Percentiles rank a stretch among this genome's conserved stretches.
phyloP scores from a whole-genome alignment of 768 basidiomycete species.

The Dacryopinax primogenitus region DNA sequence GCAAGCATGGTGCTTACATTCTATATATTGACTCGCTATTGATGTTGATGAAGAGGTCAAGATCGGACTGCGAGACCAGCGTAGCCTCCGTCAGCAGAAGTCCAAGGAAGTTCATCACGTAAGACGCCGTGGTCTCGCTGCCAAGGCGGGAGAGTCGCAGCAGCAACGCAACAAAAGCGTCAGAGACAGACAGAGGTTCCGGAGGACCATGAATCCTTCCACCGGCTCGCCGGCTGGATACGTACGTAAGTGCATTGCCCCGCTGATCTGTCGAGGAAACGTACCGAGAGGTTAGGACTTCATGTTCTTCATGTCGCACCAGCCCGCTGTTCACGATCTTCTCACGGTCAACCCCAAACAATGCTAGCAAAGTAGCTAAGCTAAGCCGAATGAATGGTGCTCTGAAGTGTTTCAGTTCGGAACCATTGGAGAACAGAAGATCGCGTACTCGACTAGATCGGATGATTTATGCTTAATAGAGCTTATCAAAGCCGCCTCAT shows the following conservation, averaged over 20 bases:
- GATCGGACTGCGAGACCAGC: not conserved
- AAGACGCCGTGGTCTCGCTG: not conserved
- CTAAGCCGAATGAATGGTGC: conserved; percentile 45
- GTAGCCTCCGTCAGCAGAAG: not conserved
- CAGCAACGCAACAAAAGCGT: not conserved
- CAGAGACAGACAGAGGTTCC: not conserved
- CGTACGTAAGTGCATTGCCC: not conserved
- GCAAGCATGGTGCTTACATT: conserved; percentile 36
- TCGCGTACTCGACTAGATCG: not conserved
- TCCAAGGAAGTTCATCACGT: not conserved
- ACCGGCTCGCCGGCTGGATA: not conserved
- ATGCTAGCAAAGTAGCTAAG: conserved; percentile 44
- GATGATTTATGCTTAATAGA: not conserved
- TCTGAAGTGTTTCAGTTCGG: conserved; percentile 23
- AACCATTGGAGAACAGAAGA: not conserved
- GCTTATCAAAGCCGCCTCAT: not conserved
- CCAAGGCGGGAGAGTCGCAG: not conserved
- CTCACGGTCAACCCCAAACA: conserved; percentile 53
- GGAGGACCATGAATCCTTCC: not conserved
- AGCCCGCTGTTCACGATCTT: conserved; percentile 37
- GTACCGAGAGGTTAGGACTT: conserved; percentile 45
- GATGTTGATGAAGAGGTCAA: conserved; percentile 58
- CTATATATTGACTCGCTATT: conserved; percentile 45
- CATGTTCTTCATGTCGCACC: conserved; percentile 37
- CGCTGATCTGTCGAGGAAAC: conserved; percentile 19